Base-by-base conservation (phyloP, 345 rosid genomes). In the Populus simonii region DNA sequence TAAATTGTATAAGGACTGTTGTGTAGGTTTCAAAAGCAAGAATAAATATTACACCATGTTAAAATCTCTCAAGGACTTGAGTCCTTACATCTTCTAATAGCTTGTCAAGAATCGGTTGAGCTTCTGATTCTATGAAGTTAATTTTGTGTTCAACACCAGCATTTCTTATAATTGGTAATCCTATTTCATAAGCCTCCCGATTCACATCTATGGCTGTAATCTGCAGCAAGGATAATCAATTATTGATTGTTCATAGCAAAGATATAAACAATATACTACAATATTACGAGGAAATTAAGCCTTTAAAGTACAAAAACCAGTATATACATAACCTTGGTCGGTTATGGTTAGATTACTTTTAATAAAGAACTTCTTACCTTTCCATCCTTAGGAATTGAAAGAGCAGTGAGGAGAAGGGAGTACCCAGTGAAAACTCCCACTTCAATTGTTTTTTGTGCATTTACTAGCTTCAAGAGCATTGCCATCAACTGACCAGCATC, bases 371-470 rank as follows among this genome's bases (percentile, higher is more conserved):
- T 47, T 47, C 36, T 65, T 41, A 87, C 89, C 89, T 87, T 82
- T 76, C 96, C 94, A 75, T 93, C 94, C 7, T 89, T 83, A 3
- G 98, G 98, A 70, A 93, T 80, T 22, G 88, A 75, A 69, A 92
- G 93, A 69, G 94, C 97, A 55, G 97, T 92, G 74, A 89, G 93
- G 55, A 93, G 93, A 80, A 92, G 98, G 70, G 98, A 92, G 83
- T 93, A 93, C 20, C 98, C 94, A 49, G 97, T 92, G 85, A 83
- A 92, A 75, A 92, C 93, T 27, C 97, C 94, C 22, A 93, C 49
- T 76, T 93, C 92, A 25, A 92, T 93, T 0, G 92, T 93, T 73
- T 70, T 90, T 36, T 82, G 92, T 1, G 93, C 92, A 75, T 90
- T 84, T 9, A 82, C 73, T 15, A 93, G 88, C 74, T 84, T 84